Conservation (phyloP, 2,329 filamentous ascomycete species). For the Phialophora tarda region DNA sequence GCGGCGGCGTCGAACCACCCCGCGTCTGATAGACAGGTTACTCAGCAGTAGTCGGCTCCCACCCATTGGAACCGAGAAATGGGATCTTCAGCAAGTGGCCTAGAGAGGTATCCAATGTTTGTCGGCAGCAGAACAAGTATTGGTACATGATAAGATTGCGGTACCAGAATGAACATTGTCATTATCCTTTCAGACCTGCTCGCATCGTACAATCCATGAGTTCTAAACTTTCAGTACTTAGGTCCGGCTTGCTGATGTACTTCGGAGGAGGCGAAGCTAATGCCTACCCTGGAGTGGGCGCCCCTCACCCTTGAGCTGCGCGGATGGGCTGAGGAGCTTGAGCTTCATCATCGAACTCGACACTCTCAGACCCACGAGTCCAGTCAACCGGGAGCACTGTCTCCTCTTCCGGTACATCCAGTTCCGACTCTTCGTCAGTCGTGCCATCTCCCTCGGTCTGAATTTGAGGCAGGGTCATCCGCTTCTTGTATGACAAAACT, state of each 20-base stretch:
- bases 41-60: constrained; percentile 24
- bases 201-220: background rate
- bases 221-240: background rate
- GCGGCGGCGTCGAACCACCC: constrained; percentile 26
- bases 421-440: constrained; percentile 2
- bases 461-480: constrained; percentile 18
- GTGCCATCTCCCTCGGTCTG: constrained; percentile 10
- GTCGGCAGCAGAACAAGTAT: background rate
- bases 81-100: background rate
- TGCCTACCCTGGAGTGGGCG: background rate
- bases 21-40: constrained; percentile 22
- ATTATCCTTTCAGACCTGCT: background rate
- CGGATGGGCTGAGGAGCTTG: constrained; percentile 3
- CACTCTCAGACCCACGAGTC: constrained; percentile 15
- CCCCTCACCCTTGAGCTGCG: constrained; percentile 17
- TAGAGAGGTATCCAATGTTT: background rate
- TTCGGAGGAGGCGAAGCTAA: background rate
- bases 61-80: background rate
- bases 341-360: constrained; percentile 22
- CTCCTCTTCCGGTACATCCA: constrained; percentile 16
- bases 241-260: background rate
- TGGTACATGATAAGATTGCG: constrained; percentile 11
- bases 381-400: constrained; percentile 26
- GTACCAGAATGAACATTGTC: constrained; percentile 11
- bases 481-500: constrained; percentile 29